Evolutionary conservation across 164 flowering plant species (phyloP).

Genomic region (Macadamia integrifolia): DNA sequence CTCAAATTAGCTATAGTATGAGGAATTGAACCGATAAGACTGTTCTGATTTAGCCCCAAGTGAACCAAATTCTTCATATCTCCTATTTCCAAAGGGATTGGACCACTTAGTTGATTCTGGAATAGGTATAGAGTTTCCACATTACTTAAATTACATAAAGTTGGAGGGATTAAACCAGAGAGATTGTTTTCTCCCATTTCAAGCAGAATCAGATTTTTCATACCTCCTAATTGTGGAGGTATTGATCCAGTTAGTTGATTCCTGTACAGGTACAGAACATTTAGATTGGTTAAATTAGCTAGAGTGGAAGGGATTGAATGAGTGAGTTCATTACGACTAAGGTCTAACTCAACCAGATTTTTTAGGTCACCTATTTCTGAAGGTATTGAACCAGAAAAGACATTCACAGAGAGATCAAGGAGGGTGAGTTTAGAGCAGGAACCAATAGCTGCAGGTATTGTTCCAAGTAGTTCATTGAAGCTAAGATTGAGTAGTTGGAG

Average conservation of each 20-base stretch:
- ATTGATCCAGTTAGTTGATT: constrained; percentile 10
- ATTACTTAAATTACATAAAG: too few relatives aligned
- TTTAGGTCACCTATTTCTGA: constrained; percentile 3
- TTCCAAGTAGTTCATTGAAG: constrained; percentile 1
- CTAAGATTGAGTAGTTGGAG: constrained; percentile 6
- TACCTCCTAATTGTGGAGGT: neutral
- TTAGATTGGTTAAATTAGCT: constrained; percentile 5
- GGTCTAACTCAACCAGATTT: constrained; percentile 10
- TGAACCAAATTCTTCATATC: too few relatives aligned
- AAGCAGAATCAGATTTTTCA: too few relatives aligned
- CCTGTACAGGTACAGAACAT: constrained; percentile 9
- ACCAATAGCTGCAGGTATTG: neutral
- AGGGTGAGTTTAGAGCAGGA: too few relatives aligned
- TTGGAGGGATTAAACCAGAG: too few relatives aligned
- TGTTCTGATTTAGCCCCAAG: neutral
- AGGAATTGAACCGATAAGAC: constrained; percentile 6
- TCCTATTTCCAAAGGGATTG: too few relatives aligned
- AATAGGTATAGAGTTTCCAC: too few relatives aligned
- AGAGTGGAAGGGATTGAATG: constrained; percentile 15
- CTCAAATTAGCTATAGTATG: constrained; percentile 15
- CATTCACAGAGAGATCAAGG: constrained; percentile 2
- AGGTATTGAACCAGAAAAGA: constrained; percentile 13
- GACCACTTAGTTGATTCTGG: too few relatives aligned
- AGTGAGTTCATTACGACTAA: constrained; percentile 18
- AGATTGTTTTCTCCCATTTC: too few relatives aligned